Conservation (phyloP, 768 basidiomycete species). For the Thelephora ganbajun region DNA sequence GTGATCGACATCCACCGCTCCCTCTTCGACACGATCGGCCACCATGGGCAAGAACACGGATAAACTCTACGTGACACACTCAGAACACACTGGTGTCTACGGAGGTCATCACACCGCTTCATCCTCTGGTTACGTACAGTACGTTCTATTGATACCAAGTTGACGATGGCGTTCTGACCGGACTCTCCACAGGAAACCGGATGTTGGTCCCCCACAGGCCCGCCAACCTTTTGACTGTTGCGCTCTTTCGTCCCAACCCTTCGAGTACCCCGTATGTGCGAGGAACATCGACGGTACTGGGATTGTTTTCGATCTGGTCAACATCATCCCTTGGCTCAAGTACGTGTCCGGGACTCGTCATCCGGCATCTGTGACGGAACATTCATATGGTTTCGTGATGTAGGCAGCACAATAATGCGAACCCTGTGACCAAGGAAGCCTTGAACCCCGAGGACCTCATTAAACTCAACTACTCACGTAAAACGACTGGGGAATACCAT, state of each 20-base stretch:
- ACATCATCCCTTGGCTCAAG: slow-evolving; percentile 94
- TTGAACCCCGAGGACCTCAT: slow-evolving; percentile 64
- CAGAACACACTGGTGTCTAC: slow-evolving; percentile 69
- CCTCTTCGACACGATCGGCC: slow-evolving; percentile 1
- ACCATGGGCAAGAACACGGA: slow-evolving; percentile 75
- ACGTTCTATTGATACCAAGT: slow-evolving; percentile 14
- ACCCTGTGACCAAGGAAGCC: slow-evolving; percentile 64
- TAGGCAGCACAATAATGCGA: slow-evolving; percentile 71
- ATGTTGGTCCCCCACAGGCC: slow-evolving; percentile 49
- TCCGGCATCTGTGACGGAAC: not conserved
- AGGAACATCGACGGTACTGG: slow-evolving; percentile 73
- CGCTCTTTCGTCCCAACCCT: slow-evolving; percentile 81
- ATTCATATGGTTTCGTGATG: slow-evolving; percentile 6
- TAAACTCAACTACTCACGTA: slow-evolving; percentile 69
- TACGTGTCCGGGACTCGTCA: slow-evolving; percentile 19
- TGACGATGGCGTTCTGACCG: not conserved
- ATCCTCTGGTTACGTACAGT: slow-evolving; percentile 62
- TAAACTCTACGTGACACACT: slow-evolving; percentile 83
- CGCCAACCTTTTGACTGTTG: slow-evolving; percentile 84
- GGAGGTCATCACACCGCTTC: slow-evolving; percentile 61
- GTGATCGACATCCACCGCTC: not conserved
- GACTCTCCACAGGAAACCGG: slow-evolving; percentile 36
- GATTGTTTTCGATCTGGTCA: slow-evolving; percentile 75
- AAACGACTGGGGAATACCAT: slow-evolving; percentile 76
- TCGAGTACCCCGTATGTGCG: slow-evolving; percentile 78